These are phyloP conservation scores for Chlorencoelia australis DNA, from an alignment of 2,329 filamentous ascomycete genomes.

Conservation along the genomic window DNA sequence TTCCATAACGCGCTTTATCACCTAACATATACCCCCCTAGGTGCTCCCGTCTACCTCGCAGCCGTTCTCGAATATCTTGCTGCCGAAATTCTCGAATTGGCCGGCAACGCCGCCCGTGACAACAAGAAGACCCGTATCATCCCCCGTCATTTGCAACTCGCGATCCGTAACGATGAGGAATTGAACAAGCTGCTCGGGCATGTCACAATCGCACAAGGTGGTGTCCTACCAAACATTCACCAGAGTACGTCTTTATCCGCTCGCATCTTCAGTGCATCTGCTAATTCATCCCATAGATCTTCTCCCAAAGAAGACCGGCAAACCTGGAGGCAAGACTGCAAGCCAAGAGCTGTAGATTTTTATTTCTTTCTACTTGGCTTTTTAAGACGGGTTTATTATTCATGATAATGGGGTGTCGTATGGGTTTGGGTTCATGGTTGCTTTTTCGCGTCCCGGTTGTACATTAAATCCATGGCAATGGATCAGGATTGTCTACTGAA, in stretches of 20 bases:
- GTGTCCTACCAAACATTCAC: slow-evolving; percentile 95
- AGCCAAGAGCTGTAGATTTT: slow-evolving; percentile 85
- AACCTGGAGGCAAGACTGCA: slow-evolving; percentile 72
- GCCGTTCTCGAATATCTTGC: slow-evolving; percentile 98
- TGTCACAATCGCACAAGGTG: slow-evolving; percentile 93
- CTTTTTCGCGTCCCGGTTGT: slow-evolving; percentile 55
- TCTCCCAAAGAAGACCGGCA: slow-evolving; percentile 97
- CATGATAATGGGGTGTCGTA: slow-evolving; percentile 63
- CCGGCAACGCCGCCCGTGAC: slow-evolving; percentile 96
- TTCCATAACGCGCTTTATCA: slow-evolving; percentile 4
- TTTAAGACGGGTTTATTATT: slow-evolving; percentile 48
- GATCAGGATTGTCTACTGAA: slow-evolving; percentile 27
- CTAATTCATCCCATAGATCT: slow-evolving; percentile 58
- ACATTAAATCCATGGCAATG: slow-evolving; percentile 59
- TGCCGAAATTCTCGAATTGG: slow-evolving; percentile 97
- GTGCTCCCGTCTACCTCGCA: slow-evolving; percentile 91
- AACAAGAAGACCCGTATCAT: slow-evolving; percentile 99
- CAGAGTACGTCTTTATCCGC: slow-evolving; percentile 59
- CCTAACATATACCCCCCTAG: slow-evolving; percentile 29
- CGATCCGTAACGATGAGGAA: slow-evolving; percentile 99
- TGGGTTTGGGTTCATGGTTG: slow-evolving; percentile 68
- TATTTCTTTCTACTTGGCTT: slow-evolving; percentile 45
- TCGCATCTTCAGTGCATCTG: neutral
- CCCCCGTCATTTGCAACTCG: slow-evolving; percentile 94
- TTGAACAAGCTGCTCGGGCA: slow-evolving; percentile 97